A percentile compares a stretch with the other conserved stretches of the same genome.
Conservation (phyloP, 139 green algal species). For the Closterium sp. region DNA sequence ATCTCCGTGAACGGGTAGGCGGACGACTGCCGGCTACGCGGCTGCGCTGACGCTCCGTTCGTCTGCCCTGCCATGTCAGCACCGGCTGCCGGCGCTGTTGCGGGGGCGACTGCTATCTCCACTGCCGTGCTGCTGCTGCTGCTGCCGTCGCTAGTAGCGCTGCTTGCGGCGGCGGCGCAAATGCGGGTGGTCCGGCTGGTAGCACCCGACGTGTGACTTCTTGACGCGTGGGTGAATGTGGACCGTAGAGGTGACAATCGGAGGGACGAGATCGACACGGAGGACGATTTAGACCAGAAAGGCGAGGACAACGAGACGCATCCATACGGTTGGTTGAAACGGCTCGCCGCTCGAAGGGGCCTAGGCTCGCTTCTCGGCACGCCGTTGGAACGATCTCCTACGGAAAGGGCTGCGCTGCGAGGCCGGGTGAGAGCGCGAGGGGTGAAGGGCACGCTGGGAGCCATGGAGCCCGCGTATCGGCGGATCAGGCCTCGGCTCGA, state of each 20-base stretch:
- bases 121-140: neutral
- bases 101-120: neutral
- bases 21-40: neutral
- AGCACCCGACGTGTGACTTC: too few species aligned
- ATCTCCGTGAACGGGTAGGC: conserved; percentile 86
- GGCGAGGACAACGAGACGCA: neutral
- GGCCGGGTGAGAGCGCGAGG: neutral
- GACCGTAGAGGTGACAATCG: neutral
- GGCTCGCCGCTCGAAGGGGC: neutral
- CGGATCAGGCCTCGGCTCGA: neutral
- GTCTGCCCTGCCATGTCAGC: too few species aligned
- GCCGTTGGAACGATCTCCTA: neutral
- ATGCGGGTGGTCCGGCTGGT: neutral
- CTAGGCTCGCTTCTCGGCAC: neutral
- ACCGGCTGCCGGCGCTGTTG: neutral
- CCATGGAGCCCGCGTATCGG: neutral
- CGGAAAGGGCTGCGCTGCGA: neutral
- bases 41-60: neutral
- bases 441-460: neutral
- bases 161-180: neutral
- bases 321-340: neutral
- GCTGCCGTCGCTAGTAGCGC: too few species aligned
- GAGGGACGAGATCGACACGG: neutral
- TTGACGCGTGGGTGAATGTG: neutral
- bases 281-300: neutral